Percentiles rank a stretch among this genome's conserved stretches.
phyloP scores from a whole-genome alignment of 306 rosid genomes.

The Lathyrus tuberosus region DNA sequence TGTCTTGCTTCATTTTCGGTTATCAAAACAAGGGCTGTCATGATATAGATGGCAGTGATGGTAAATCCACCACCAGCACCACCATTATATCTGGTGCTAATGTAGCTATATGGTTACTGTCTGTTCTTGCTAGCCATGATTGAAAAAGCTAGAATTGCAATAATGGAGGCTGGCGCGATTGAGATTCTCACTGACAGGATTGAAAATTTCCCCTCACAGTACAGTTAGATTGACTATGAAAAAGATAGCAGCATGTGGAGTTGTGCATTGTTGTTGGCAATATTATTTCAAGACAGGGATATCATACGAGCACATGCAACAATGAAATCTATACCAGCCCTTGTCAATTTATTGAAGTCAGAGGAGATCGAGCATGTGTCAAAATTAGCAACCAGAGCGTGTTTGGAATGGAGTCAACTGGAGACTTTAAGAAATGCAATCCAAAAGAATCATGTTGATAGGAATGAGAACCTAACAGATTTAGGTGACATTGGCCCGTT shows the following conservation, averaged over 20 bases:
- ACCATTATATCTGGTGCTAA: conserved; percentile 62
- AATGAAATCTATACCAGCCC: conserved; percentile 85
- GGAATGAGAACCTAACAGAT: too few species aligned
- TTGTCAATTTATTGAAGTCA: conserved; percentile 85
- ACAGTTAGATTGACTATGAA: conserved; percentile 81
- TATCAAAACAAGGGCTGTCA: too few species aligned
- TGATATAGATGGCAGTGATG: conserved; percentile 49
- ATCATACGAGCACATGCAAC: conserved; percentile 93
- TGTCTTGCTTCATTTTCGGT: too few species aligned
- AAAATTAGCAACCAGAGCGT: too few species aligned
- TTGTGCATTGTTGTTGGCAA: conserved; percentile 82
- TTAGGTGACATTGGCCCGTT: too few species aligned
- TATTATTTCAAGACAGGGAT: conserved; percentile 94
- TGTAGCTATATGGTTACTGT: conserved; percentile 83
- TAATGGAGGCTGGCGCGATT: conserved; percentile 93
- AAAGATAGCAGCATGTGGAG: conserved; percentile 95
- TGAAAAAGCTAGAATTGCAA: conserved; percentile 68
- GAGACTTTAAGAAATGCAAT: too few species aligned
- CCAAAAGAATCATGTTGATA: too few species aligned
- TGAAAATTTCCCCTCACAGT: conserved; percentile 64
- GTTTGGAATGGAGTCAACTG: too few species aligned
- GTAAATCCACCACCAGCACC: conserved; percentile 56
- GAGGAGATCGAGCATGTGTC: too few species aligned
- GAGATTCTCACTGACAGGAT: conserved; percentile 82
- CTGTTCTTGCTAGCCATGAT: conserved; percentile 89